Evolutionary conservation across 1,139 yeast species (phyloP).

Genomic region (Yamadazyma sp.): DNA sequence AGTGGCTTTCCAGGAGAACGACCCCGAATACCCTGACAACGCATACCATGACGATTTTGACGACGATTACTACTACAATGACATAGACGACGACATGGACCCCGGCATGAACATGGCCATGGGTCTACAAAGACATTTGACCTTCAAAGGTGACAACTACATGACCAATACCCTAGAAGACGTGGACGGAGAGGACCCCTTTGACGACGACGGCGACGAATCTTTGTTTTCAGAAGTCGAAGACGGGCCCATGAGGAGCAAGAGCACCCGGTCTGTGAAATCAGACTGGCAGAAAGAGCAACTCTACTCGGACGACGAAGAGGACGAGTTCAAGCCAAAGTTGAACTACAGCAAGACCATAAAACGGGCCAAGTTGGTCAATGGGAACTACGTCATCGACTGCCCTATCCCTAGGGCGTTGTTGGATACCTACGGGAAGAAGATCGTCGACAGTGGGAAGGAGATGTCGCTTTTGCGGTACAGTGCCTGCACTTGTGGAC

Average conservation of each 20-base stretch:
- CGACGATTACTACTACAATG: conserved; percentile 18
- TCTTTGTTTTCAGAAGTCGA: conserved; percentile 45
- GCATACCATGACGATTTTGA: conserved; percentile 15
- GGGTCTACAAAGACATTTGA: conserved; percentile 21
- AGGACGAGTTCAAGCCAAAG: conserved; percentile 43
- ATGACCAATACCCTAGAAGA: conserved; percentile 43
- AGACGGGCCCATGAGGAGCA: conserved; percentile 20
- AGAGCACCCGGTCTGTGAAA: conserved; percentile 13
- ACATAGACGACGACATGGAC: conserved; percentile 13
- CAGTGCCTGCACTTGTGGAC: conserved; percentile 82
- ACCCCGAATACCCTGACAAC: conserved; percentile 36
- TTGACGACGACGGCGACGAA: conserved; percentile 41
- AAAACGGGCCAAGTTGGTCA: conserved; percentile 55
- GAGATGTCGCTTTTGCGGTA: conserved; percentile 79
- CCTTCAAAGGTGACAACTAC: conserved; percentile 43
- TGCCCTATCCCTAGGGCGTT: conserved; percentile 72
- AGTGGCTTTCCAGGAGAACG: conserved; percentile 35
- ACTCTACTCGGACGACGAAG: conserved; percentile 26
- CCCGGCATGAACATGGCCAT: conserved; percentile 18
- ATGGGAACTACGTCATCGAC: conserved; percentile 75
- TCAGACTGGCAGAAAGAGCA: conserved; percentile 5
- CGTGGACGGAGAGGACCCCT: conserved; percentile 43
- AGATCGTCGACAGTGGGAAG: conserved; percentile 47
- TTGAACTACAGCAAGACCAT: conserved; percentile 48
- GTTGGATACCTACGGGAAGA: conserved; percentile 52